Percentiles rank a stretch among this genome's conserved stretches.
Evolutionary conservation across 768 basidiomycete species (phyloP).

Genomic region (Kwoniella dendrophila): DNA sequence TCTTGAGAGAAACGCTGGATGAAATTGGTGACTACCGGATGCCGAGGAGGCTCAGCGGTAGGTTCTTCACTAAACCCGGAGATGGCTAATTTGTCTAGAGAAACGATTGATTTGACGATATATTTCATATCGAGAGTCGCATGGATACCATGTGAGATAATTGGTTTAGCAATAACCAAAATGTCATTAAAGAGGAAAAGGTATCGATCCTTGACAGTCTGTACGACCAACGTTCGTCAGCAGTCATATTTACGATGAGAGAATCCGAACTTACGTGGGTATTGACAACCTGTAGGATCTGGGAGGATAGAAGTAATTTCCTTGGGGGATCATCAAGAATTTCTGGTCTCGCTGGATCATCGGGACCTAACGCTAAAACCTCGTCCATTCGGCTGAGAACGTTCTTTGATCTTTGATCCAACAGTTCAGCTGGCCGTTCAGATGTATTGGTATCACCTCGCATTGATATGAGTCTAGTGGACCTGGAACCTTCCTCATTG

Average conservation of each 20-base stretch:
- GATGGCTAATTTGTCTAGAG: slow-evolving; percentile 60
- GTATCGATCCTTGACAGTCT: slow-evolving; percentile 93
- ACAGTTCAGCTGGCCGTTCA: slow-evolving; percentile 14
- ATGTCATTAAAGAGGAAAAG: slow-evolving; percentile 97
- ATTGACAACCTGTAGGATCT: slow-evolving; percentile 91
- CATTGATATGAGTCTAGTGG: slow-evolving; percentile 20
- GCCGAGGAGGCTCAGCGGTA: slow-evolving; percentile 53
- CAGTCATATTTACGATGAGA: neutral
- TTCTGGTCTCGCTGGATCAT: slow-evolving; percentile 58
- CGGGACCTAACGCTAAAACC: slow-evolving; percentile 44
- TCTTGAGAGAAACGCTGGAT: slow-evolving; percentile 76
- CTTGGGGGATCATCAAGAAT: slow-evolving; percentile 83
- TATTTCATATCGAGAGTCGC: slow-evolving; percentile 72
- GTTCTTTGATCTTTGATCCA: slow-evolving; percentile 33
- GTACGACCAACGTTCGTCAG: slow-evolving; percentile 41
- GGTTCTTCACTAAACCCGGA: slow-evolving; percentile 42
- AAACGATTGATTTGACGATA: slow-evolving; percentile 85
- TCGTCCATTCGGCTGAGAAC: slow-evolving; percentile 48
- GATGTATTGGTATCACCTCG: slow-evolving; percentile 1
- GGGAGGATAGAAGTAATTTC: slow-evolving; percentile 77
- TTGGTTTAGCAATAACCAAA: slow-evolving; percentile 87
- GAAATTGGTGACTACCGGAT: slow-evolving; percentile 71
- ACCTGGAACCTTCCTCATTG: slow-evolving; percentile 42
- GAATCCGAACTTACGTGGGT: slow-evolving; percentile 55
- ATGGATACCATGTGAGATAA: slow-evolving; percentile 63